A percentile compares a stretch with the other conserved stretches of the same genome.
Evolutionary conservation across 2,329 filamentous ascomycete genomes (phyloP).

Genomic region (Diaporthe sp.): DNA sequence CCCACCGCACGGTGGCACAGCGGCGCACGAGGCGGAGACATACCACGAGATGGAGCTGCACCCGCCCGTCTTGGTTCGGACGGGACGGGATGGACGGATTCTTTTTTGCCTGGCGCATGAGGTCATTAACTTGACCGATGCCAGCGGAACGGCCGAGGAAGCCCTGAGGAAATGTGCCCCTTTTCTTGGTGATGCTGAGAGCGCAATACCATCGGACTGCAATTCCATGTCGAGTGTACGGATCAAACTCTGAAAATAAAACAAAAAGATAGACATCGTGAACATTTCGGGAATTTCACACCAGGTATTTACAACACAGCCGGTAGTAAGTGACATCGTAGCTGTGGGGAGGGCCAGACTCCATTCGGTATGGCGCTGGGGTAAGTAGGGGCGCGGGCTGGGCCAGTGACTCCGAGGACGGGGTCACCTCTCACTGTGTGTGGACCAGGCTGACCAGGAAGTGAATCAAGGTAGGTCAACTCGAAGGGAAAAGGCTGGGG

Average conservation of each 20-base stretch:
- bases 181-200: too few relatives aligned
- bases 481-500: background rate
- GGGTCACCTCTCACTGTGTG: background rate
- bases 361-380: conserved; percentile 20
- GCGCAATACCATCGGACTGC: background rate
- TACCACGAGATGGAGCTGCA: conserved; percentile 35
- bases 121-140: background rate
- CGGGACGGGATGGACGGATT: conserved; percentile 24
- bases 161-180: too few relatives aligned
- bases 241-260: too few relatives aligned
- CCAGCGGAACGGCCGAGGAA: background rate
- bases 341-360: conserved; percentile 23
- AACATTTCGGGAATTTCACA: background rate
- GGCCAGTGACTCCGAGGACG: conserved; percentile 22
- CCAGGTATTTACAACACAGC: background rate
- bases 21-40: conserved; percentile 31
- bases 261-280: background rate
- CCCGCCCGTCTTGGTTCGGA: conserved; percentile 13
- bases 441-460: conserved; percentile 7
- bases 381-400: background rate
- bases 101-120: background rate
- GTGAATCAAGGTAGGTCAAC: background rate
- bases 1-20: background rate
- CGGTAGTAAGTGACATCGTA: background rate
- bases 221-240: background rate